Evolutionary conservation across 345 rosid species (phyloP).

Genomic region (Gossypium rotundifolium): DNA sequence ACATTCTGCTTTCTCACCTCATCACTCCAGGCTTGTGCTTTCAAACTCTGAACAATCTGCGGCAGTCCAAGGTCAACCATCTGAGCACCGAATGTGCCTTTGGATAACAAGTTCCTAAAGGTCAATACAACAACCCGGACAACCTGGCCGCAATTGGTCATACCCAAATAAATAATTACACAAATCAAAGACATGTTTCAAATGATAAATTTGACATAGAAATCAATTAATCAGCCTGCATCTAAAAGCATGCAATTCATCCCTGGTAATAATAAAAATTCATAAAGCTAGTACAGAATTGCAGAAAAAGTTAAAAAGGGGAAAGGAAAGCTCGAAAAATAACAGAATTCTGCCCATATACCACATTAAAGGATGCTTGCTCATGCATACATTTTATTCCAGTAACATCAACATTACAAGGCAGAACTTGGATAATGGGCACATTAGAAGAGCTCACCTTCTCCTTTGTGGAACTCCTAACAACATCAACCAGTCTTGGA

Average conservation of each 20-base stretch:
- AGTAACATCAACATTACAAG: neutral
- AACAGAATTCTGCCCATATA: neutral
- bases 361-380: neutral
- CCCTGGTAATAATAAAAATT: neutral
- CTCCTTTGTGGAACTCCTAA: slow-evolving; percentile 87
- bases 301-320: neutral
- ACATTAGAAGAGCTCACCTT: slow-evolving; percentile 46
- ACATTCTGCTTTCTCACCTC: slow-evolving; percentile 49
- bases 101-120: slow-evolving; percentile 75
- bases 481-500: slow-evolving; percentile 74
- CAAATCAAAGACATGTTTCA: slow-evolving; percentile 9
- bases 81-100: slow-evolving; percentile 84
- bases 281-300: neutral
- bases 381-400: slow-evolving; percentile 1
- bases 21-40: slow-evolving; percentile 97
- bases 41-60: slow-evolving; percentile 82
- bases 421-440: neutral
- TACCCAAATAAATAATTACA: slow-evolving; percentile 14
- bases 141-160: slow-evolving; percentile 44
- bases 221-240: slow-evolving; percentile 2
- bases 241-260: slow-evolving; percentile 13
- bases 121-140: slow-evolving; percentile 86
- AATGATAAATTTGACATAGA: neutral
- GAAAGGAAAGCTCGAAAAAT: slow-evolving; percentile 1
- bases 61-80: slow-evolving; percentile 97